These are phyloP conservation scores for Pseudocercospora fuligena DNA, from an alignment of 2,329 filamentous ascomycete genomes.

Conservation along the genomic window DNA sequence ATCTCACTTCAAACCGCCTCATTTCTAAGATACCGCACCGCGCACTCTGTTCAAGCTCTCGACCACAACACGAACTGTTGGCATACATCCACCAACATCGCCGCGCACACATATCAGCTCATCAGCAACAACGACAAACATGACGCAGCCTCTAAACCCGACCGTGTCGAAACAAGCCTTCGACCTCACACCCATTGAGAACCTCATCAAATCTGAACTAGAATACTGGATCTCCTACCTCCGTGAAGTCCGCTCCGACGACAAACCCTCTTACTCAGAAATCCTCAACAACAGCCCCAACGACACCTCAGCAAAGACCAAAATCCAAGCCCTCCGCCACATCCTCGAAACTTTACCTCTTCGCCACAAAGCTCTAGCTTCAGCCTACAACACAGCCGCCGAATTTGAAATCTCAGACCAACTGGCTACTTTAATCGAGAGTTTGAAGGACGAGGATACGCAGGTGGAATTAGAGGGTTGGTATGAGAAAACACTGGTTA, in stretches of 20 bases:
- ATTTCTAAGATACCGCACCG: not conserved
- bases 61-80: not conserved
- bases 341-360: constrained; percentile 25
- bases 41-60: not conserved
- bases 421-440: constrained; percentile 8
- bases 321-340: constrained; percentile 8
- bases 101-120: not conserved
- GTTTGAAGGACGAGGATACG: constrained; percentile 6
- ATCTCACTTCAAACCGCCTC: not conserved
- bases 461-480: constrained; percentile 10
- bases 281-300: not conserved
- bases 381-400: constrained; percentile 8
- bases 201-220: constrained; percentile 19
- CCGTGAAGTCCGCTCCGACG: not conserved
- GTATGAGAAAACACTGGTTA: constrained; percentile 17
- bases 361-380: constrained; percentile 17
- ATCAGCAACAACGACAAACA: not conserved
- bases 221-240: constrained; percentile 21
- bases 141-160: not conserved
- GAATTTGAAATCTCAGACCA: not conserved
- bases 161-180: not conserved
- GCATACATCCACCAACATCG: not conserved
- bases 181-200: constrained; percentile 9
- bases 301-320: not conserved
- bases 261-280: constrained; percentile 3